Base-by-base conservation (phyloP, 31 red algal species). In the Endocladia muricata region DNA sequence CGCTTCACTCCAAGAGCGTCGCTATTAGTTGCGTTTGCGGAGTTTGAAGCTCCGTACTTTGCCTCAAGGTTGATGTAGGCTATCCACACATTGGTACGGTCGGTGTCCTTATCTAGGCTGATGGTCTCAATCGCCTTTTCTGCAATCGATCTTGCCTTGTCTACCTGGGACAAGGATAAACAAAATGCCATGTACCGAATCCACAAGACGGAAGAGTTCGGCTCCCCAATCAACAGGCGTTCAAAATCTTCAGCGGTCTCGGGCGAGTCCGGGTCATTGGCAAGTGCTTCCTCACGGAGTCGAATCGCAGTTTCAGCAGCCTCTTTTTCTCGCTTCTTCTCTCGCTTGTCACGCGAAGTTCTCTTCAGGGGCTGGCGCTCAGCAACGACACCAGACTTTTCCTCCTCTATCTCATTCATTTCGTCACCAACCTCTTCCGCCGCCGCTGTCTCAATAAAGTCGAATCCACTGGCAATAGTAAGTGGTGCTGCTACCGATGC, bases 121-220 rank as follows among this genome's bases (percentile, higher is more conserved):
- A 97, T 89, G 3, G 86, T 84, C 44, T 89, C 84, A 21, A 97
- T 62, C 11, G 91, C 95, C 26, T 91, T 47, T 43, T 94, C 88
- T 26, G 95, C 95, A 21, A 94, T 61, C 31, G 73, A 80, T 33
- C 88, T 71, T 34, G 95, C 91, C 28, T 88, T 86, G 41, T 81
- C 78, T 41, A 94, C 61, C 41, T 98, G 78, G 13, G 82, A 81
- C 22, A 86, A 42, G 25, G 83, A 68, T 9, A 94, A n/a, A 42
- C 77, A 90, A 72, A 94, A 83, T 13, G 95, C 95, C 91, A 98
- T 98, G 68, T 94, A 98, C 23, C 78, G 74, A 30, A 94, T 94
- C 95, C 95, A 98, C 23, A 93, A 43, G 4, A 49, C 71, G 5
- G 94, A 90, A 34, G 77, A 76, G 56, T 97, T 82, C 3, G 89